Conservation (phyloP, 257 asterid genomes). For the Solanum bulbocastanum region DNA sequence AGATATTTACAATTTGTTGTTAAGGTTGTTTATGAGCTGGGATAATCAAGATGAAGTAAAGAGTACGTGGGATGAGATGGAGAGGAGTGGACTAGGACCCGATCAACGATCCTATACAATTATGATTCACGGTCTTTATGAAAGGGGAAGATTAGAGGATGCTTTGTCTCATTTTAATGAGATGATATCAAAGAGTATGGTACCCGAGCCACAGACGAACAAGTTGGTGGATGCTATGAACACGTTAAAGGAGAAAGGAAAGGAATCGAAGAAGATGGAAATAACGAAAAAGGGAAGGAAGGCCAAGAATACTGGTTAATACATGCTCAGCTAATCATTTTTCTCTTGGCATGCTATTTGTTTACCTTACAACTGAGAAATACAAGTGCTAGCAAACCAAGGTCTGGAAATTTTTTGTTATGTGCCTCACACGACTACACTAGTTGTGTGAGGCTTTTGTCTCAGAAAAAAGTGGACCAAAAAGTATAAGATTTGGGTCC, state of each 20-base stretch:
- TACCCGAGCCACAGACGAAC: conserved; percentile 51
- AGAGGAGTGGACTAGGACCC: conserved; percentile 56
- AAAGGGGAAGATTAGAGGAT: conserved; percentile 27
- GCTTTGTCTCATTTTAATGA: conserved; percentile 42
- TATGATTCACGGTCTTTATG: conserved; percentile 50
- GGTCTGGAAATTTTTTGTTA: background rate
- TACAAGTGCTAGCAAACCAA: background rate
- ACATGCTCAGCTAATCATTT: background rate
- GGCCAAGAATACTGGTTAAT: background rate
- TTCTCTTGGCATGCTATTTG: background rate
- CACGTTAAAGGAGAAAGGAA: conserved; percentile 19
- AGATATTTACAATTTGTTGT: conserved; percentile 50
- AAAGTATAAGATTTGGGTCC: background rate
- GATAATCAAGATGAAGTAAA: conserved; percentile 28
- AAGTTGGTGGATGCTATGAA: conserved; percentile 40
- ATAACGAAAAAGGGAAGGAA: background rate
- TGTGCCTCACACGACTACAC: background rate
- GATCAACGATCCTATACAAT: conserved; percentile 66
- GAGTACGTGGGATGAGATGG: conserved; percentile 61
- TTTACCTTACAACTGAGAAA: background rate
- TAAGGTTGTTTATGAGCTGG: conserved; percentile 70
- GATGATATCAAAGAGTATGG: conserved; percentile 55
- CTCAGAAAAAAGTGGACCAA: background rate
- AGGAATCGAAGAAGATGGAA: background rate
- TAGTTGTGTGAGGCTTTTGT: background rate